phyloP scores from a whole-genome alignment of 495 filamentous ascomycete species.

The Penicillium herquei region DNA sequence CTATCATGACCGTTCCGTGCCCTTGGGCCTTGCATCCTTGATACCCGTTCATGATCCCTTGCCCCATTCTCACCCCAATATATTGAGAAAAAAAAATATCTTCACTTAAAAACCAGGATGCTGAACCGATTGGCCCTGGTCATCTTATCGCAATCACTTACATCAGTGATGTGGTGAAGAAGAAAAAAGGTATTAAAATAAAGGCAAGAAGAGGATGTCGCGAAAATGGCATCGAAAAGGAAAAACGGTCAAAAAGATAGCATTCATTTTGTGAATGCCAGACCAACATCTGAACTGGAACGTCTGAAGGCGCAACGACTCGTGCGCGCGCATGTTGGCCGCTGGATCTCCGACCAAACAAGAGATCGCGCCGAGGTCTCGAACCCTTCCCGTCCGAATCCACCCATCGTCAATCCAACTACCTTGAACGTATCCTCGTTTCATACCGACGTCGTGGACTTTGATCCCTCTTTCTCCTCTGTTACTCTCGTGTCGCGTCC shows the following conservation, averaged over 20 bases:
- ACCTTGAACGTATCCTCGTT: neutral
- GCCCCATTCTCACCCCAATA: neutral
- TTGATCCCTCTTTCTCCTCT: neutral
- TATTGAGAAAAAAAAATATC: neutral
- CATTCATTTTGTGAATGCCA: slow-evolving; percentile 43
- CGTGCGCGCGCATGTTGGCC: slow-evolving; percentile 41
- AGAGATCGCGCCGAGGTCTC: slow-evolving; percentile 25
- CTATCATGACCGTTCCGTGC: too few species aligned
- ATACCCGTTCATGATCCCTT: too few species aligned
- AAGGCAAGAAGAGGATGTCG: neutral
- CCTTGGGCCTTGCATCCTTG: too few species aligned
- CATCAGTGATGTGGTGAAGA: neutral
- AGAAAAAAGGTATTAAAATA: neutral
- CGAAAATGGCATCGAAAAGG: slow-evolving; percentile 27
- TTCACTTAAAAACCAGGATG: slow-evolving; percentile 5
- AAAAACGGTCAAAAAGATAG: slow-evolving; percentile 23
- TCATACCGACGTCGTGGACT: neutral
- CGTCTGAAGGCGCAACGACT: slow-evolving; percentile 29
- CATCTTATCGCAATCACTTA: slow-evolving; percentile 4
- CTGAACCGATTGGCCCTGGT: neutral
- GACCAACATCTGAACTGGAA: slow-evolving; percentile 35
- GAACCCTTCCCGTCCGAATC: neutral
- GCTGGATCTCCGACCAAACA: slow-evolving; percentile 44
- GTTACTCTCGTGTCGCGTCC: neutral
- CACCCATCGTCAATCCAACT: neutral